Base-by-base conservation (phyloP, 139 green algal species). In the Eudorina sp. region DNA sequence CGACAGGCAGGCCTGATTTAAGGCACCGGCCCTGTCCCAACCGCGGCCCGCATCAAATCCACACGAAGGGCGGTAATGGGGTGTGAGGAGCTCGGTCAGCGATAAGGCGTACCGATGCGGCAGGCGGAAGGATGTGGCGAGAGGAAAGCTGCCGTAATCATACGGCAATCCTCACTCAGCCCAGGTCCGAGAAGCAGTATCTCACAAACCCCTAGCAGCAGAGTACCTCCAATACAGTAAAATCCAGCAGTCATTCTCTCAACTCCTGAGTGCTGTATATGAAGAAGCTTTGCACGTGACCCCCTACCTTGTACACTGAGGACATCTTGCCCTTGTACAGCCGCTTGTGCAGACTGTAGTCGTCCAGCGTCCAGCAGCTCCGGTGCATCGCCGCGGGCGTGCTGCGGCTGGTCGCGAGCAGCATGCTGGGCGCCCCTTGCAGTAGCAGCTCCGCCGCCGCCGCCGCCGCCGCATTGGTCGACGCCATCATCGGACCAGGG, bases 291-390 rank as follows among this genome's bases (percentile, higher is more conserved):
- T n/a, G n/a, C n/a, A n/a, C n/a, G n/a, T n/a, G n/a, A n/a, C 55
- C n/a, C 21, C 73, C 73, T 34, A 83, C 75, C 79, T 75, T 74
- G 79, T 85, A 85, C 25, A 85, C 79, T 3, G 79, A 74, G 13
- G 79, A 31, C 79, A 85, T 85, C 5, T n/a, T 41, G 25, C 79
- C 79, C 58, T 74, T 74, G 79, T 85, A 85, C 27, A 85, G 79
- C 40, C 79, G 79, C 58, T n/a, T 41, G 4, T 51, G 40, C 7
- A 85, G 40, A 23, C 18, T 72, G 41, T 85, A 85, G 38, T 85
- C 55, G 11, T 85, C 79, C 58, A 85, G 58, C 29, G 29, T 14
- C 79, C 79, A 85, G 9, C 2, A 27, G 21, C 9, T 74, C 2
- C 79, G 53, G 40, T 60, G n/a, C 79, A 85, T 85, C 31, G 79